Percentiles rank a stretch among this genome's conserved stretches.
phyloP scores from a whole-genome alignment of 768 basidiomycete genomes.

The Suillus alpinus region DNA sequence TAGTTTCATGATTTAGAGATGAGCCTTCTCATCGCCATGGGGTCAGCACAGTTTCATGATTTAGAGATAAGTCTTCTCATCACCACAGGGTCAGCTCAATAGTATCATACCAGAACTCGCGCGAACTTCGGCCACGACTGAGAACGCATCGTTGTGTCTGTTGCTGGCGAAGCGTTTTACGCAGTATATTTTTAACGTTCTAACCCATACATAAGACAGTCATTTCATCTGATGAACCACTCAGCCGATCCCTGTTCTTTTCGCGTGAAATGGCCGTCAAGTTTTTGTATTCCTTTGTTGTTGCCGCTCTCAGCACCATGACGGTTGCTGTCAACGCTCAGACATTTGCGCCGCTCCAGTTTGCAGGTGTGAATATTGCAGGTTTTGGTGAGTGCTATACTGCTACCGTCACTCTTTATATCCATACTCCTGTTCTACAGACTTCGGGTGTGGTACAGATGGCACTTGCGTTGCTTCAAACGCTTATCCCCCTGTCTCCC shows the following conservation, averaged over 20 bases:
- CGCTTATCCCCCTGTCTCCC: constrained; percentile 43
- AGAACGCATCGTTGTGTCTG: neutral
- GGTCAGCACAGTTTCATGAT: neutral
- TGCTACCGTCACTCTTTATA: neutral
- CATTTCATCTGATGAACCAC: neutral
- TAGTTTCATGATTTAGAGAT: neutral
- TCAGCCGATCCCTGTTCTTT: neutral
- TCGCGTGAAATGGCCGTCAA: constrained; percentile 16
- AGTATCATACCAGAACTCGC: neutral
- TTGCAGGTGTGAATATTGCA: constrained; percentile 51
- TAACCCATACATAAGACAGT: constrained; percentile 11
- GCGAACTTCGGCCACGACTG: neutral
- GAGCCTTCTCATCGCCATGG: neutral
- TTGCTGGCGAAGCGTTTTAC: constrained; percentile 4
- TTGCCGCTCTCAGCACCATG: constrained; percentile 9
- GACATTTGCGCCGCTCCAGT: constrained; percentile 24
- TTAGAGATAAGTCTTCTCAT: neutral
- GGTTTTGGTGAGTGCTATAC: constrained; percentile 38
- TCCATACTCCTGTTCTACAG: constrained; percentile 6
- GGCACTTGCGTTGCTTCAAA: constrained; percentile 39
- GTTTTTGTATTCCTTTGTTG: constrained; percentile 12
- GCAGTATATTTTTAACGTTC: constrained; percentile 7
- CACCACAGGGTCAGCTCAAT: neutral
- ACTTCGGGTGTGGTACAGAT: constrained; percentile 49
- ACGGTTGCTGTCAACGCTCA: constrained; percentile 17